Evolutionary conservation across 495 filamentous ascomycete genomes (phyloP).

Genomic region (Penicillium riverlandense): DNA sequence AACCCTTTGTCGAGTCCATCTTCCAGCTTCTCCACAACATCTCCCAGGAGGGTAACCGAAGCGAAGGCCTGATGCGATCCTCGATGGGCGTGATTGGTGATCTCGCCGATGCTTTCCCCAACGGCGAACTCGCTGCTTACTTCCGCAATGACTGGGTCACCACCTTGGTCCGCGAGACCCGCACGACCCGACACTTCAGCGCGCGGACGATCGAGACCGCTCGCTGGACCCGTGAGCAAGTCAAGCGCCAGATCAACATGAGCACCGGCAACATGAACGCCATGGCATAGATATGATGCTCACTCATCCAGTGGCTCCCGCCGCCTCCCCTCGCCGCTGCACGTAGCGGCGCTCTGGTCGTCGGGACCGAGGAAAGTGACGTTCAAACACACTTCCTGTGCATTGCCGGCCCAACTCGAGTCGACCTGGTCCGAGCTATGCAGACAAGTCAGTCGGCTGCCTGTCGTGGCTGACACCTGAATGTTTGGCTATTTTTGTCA

Average conservation of each 20-base stretch:
- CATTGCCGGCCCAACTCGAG: no score
- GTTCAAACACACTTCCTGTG: no score
- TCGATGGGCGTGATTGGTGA: constrained; percentile 97
- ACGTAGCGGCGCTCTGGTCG: no score
- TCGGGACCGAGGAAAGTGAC: no score
- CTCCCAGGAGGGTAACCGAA: constrained; percentile 73
- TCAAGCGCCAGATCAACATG: constrained; percentile 76
- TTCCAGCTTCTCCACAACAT: constrained; percentile 83
- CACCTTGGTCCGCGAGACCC: constrained; percentile 77
- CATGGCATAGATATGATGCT: constrained; percentile 25
- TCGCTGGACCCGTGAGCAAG: constrained; percentile 94
- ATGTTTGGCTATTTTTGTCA: no score
- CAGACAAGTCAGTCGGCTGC: no score
- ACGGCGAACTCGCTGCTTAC: constrained; percentile 72
- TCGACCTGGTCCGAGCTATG: no score
- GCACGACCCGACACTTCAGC: constrained; percentile 75
- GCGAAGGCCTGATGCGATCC: constrained; percentile 83
- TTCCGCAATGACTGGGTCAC: constrained; percentile 91
- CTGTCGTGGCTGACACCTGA: no score
- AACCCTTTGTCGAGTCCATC: constrained; percentile 75
- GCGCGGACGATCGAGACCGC: constrained; percentile 85
- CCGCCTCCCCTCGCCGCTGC: no score
- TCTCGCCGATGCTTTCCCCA: constrained; percentile 86
- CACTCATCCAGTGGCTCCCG: no score
- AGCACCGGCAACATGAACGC: constrained; percentile 12